Conservation (phyloP, 371 early-diverging fungal species). For the Mycotypha africana region DNA sequence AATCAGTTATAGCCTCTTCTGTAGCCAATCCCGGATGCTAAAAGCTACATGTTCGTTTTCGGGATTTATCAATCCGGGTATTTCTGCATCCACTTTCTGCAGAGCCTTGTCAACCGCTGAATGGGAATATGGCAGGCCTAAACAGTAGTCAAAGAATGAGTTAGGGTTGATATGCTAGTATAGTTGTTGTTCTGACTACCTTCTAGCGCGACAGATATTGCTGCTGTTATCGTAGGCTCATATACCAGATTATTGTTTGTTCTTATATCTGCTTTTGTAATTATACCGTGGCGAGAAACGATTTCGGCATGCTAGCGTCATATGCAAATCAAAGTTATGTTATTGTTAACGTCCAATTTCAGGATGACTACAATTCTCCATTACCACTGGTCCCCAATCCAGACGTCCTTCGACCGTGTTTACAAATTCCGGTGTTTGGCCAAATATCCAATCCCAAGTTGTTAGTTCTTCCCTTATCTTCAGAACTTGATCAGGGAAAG, state of each 20-base stretch:
- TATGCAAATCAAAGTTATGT: background rate
- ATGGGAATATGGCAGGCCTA: constrained; percentile 42
- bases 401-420: constrained; percentile 49
- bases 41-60: constrained; percentile 25
- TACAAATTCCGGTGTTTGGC: constrained; percentile 91
- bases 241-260: constrained; percentile 21
- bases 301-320: constrained; percentile 11
- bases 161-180: background rate
- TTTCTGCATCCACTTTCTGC: constrained; percentile 33
- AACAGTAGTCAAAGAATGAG: background rate
- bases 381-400: constrained; percentile 61
- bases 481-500: constrained; percentile 28
- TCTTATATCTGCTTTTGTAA: constrained; percentile 30
- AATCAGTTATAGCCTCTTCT: constrained; percentile 13
- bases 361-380: constrained; percentile 1
- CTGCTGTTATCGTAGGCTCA: constrained; percentile 33
- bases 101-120: constrained; percentile 70
- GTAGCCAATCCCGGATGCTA: constrained; percentile 26
- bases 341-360: background rate
- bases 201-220: constrained; percentile 32
- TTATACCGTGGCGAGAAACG: constrained; percentile 34
- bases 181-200: constrained; percentile 12
- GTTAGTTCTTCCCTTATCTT: constrained; percentile 36
- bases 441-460: constrained; percentile 90
- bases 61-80: constrained; percentile 33